Evolutionary conservation across 1,284 basidiomycete species (phyloP).

Genomic region (Cronartium quercuum): DNA sequence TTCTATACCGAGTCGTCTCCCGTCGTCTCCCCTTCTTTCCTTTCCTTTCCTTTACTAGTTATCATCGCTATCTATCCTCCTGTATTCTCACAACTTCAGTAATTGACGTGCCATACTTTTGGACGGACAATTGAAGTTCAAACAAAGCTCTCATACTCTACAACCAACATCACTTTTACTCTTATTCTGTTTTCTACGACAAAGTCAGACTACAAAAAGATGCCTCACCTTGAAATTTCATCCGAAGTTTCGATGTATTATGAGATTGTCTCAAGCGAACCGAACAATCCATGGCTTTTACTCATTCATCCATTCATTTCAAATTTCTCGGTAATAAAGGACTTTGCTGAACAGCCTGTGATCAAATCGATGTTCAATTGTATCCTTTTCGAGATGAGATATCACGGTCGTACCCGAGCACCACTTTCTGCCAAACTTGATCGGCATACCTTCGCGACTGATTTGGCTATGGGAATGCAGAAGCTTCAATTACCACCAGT

Average conservation of each 20-base stretch:
- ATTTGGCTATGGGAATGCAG: not conserved
- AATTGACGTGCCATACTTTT: no score
- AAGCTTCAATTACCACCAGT: not conserved
- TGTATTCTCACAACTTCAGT: no score
- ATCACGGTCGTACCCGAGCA: not conserved
- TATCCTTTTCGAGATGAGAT: not conserved
- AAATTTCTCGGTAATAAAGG: not conserved
- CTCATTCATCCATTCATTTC: not conserved
- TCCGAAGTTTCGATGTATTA: not conserved
- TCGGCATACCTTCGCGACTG: not conserved
- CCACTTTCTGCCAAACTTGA: not conserved
- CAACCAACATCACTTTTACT: no score
- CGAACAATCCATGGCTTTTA: not conserved
- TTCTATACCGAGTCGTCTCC: no score
- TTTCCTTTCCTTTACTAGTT: no score
- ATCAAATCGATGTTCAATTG: not conserved
- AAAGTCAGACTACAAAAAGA: no score
- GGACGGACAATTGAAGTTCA: no score
- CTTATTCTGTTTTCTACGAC: no score
- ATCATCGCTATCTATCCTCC: no score
- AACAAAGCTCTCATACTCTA: no score
- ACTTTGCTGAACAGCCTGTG: not conserved
- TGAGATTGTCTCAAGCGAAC: not conserved
- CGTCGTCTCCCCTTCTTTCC: no score
- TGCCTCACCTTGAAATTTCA: not conserved